phyloP scores from a whole-genome alignment of 805 yeast genomes.

The Wickerhamiella lipophila region DNA sequence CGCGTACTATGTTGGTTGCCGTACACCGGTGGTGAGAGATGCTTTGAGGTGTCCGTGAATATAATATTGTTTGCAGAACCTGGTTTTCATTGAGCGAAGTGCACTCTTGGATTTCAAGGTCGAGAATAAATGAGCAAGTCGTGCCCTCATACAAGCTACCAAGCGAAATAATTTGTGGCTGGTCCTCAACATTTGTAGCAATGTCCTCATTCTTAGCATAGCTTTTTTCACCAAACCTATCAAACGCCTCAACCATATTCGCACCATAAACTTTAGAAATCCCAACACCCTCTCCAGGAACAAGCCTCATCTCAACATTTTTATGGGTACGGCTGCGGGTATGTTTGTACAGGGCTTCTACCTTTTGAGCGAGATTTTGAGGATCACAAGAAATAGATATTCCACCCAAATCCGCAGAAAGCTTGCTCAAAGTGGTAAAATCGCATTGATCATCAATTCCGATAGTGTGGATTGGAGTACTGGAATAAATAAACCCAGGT shows the following conservation, averaged over 20 bases:
- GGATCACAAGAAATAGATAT: not conserved
- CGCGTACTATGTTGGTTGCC: not conserved
- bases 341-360: not conserved
- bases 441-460: constrained; percentile 2
- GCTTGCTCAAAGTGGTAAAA: not conserved
- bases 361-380: not conserved
- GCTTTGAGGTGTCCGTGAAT: constrained; percentile 5
- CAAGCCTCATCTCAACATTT: constrained; percentile 3
- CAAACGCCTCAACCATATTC: not conserved
- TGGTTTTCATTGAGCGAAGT: not conserved
- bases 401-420: constrained; percentile 2
- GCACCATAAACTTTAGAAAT: not conserved
- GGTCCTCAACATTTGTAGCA: not conserved
- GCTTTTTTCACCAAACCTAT: not conserved
- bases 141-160: constrained; percentile 6
- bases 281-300: not conserved
- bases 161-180: not conserved
- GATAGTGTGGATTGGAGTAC: constrained; percentile 8
- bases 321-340: constrained; percentile 7
- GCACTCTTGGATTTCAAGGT: constrained; percentile 4
- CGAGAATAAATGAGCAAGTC: not conserved
- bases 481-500: constrained; percentile 2
- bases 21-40: constrained; percentile 8
- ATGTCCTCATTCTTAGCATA: not conserved
- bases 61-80: not conserved